phyloP scores from a whole-genome alignment of 441 rosid species.

The Adansonia madagascariensis region DNA sequence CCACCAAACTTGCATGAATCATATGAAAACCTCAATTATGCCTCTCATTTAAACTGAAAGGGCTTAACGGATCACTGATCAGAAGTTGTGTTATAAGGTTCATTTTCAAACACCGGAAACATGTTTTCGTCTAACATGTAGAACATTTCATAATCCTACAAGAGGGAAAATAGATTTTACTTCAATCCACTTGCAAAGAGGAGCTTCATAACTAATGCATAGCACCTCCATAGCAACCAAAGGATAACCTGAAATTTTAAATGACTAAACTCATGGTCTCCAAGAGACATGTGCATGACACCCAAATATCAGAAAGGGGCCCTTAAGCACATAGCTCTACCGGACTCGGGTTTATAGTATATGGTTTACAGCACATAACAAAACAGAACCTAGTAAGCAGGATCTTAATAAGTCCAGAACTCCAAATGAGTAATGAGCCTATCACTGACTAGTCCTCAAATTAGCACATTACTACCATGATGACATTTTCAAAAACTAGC shows the following conservation, averaged over 20 bases:
- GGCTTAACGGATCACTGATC: conserved; percentile 21
- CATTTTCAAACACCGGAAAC: conserved; percentile 1
- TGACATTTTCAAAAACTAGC: background rate
- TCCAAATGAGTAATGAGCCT: background rate
- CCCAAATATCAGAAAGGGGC: background rate
- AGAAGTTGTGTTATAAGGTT: background rate
- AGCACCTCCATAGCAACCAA: conserved; percentile 14
- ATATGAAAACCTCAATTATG: conserved; percentile 32
- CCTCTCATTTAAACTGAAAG: conserved; percentile 31
- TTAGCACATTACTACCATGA: background rate
- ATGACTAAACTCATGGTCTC: background rate
- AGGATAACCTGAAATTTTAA: background rate
- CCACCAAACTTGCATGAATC: conserved; percentile 63
- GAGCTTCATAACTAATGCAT: background rate
- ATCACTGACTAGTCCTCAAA: background rate
- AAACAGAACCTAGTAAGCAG: background rate
- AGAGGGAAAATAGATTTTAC: conserved; percentile 8
- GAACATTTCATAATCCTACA: background rate
- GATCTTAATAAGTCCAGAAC: background rate
- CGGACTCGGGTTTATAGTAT: background rate
- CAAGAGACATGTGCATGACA: background rate
- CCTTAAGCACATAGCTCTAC: background rate
- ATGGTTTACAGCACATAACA: background rate
- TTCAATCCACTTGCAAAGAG: conserved; percentile 19
- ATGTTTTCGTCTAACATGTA: background rate